phyloP scores from a whole-genome alignment of 768 basidiomycete genomes.

The Hericium erinaceus region DNA sequence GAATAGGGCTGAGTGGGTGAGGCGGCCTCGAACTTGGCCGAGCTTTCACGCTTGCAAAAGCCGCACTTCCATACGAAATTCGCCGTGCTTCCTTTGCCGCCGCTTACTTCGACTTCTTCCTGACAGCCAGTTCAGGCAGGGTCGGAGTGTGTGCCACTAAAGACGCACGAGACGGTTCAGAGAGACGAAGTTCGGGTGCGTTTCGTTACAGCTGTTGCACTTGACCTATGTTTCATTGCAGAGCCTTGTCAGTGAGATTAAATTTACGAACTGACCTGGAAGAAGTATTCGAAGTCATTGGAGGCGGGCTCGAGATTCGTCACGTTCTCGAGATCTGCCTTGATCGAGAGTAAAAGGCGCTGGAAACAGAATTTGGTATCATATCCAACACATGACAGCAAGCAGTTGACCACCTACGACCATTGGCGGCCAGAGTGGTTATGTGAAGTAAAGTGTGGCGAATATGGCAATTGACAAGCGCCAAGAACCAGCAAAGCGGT shows the following conservation, averaged over 20 bases:
- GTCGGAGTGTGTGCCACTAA: not conserved
- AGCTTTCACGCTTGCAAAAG: constrained; percentile 70
- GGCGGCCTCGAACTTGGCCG: constrained; percentile 64
- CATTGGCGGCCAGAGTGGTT: constrained; percentile 24
- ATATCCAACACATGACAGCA: not conserved
- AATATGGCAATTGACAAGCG: constrained; percentile 11
- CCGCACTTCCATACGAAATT: constrained; percentile 79
- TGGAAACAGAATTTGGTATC: constrained; percentile 20
- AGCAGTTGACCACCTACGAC: constrained; percentile 32
- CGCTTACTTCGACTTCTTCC: constrained; percentile 51
- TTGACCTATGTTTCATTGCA: constrained; percentile 40
- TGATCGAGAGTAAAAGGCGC: constrained; percentile 59
- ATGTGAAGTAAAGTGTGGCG: not conserved
- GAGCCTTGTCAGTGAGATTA: not conserved
- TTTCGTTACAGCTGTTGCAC: constrained; percentile 73
- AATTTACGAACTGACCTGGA: constrained; percentile 38
- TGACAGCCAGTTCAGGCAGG: not conserved
- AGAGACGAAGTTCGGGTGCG: constrained; percentile 61
- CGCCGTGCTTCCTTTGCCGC: constrained; percentile 59
- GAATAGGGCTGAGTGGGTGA: constrained; percentile 45
- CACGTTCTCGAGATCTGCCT: constrained; percentile 75
- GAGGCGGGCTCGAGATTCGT: constrained; percentile 57
- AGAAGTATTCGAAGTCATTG: constrained; percentile 72
- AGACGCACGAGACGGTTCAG: constrained; percentile 56
- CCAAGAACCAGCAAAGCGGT: not conserved